These are phyloP conservation scores for Ustilago xerochloae DNA, from an alignment of 1,284 basidiomycete genomes.

Conservation along the genomic window DNA sequence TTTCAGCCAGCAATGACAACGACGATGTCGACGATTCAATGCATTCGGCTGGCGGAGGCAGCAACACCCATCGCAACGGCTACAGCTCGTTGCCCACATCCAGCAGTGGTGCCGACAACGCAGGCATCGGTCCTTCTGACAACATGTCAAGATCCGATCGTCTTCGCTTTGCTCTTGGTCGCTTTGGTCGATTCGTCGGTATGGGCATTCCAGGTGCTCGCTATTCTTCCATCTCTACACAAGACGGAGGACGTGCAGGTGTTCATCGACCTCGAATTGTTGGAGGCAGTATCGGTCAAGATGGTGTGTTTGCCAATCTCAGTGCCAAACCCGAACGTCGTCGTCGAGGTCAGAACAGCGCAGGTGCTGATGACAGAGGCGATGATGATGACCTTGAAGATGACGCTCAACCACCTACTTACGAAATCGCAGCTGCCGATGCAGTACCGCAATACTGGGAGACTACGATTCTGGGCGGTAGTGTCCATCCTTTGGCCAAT, in stretches of 20 bases:
- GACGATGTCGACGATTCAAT: constrained; percentile 27
- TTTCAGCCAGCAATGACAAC: background rate
- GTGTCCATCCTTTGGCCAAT: constrained; percentile 71
- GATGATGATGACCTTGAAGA: constrained; percentile 74
- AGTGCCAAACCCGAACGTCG: constrained; percentile 82
- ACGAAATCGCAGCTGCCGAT: constrained; percentile 87
- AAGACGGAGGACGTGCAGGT: constrained; percentile 26
- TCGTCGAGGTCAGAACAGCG: constrained; percentile 27
- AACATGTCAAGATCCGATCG: constrained; percentile 41
- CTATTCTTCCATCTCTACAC: constrained; percentile 46
- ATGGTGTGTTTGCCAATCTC: constrained; percentile 96
- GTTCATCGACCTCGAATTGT: constrained; percentile 43
- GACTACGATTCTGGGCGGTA: constrained; percentile 80
- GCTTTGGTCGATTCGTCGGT: constrained; percentile 63
- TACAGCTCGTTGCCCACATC: constrained; percentile 39
- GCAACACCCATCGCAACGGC: constrained; percentile 18
- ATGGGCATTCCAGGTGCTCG: constrained; percentile 65
- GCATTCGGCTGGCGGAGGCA: constrained; percentile 13
- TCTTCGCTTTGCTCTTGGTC: constrained; percentile 52
- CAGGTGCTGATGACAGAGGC: constrained; percentile 71
- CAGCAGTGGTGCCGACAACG: background rate
- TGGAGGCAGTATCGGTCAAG: constrained; percentile 85
- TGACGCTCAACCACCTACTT: constrained; percentile 76
- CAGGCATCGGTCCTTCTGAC: constrained; percentile 13
- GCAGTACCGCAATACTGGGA: constrained; percentile 97